Evolutionary conservation across 257 asterid species (phyloP).

Genomic region (Capsicum rhomboideum): DNA sequence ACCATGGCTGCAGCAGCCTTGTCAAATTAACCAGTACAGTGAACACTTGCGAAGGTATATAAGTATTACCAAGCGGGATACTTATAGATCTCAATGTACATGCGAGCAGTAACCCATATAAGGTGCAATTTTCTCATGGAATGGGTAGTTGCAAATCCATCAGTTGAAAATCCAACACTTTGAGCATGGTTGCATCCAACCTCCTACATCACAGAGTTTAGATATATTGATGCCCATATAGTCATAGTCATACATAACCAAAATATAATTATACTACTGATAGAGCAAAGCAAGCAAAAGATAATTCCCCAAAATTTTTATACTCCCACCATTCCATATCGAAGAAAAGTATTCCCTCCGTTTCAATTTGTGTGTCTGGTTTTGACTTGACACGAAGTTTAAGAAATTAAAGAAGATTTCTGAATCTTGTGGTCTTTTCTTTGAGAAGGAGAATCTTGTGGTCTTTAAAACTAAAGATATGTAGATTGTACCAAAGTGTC

Average conservation of each 20-base stretch:
- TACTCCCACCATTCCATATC: not conserved
- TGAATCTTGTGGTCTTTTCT: no score
- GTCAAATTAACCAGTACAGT: not conserved
- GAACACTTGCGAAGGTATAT: not conserved
- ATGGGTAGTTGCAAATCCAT: constrained; percentile 86
- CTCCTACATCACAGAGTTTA: constrained; percentile 42
- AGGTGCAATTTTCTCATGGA: constrained; percentile 83
- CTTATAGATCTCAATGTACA: constrained; percentile 92
- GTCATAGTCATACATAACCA: not conserved
- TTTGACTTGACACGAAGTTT: no score
- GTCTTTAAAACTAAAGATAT: no score
- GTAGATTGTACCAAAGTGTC: no score
- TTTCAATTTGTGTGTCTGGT: no score
- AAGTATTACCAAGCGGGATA: constrained; percentile 85
- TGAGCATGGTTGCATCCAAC: constrained; percentile 98
- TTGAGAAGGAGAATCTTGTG: no score
- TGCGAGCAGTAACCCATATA: constrained; percentile 97
- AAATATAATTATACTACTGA: not conserved
- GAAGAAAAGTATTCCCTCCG: not conserved
- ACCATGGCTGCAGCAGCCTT: not conserved
- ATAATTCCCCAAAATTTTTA: not conserved
- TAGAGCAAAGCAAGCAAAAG: not conserved
- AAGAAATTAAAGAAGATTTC: no score
- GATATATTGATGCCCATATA: not conserved
- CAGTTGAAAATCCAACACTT: constrained; percentile 85